These are phyloP conservation scores for Solanum chilense DNA, from an alignment of 257 asterid genomes.

Conservation along the genomic window DNA sequence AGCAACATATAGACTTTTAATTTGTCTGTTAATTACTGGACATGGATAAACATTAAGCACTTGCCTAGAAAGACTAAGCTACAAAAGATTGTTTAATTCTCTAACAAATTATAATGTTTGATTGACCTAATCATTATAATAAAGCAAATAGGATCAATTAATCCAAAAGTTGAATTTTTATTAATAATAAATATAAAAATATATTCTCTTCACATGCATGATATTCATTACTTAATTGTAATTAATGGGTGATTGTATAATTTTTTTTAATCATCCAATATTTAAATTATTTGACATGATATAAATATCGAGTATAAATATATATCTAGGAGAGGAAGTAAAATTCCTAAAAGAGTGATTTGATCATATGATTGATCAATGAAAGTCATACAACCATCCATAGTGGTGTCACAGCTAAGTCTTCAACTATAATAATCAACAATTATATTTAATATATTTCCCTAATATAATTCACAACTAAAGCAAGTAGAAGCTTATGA, in stretches of 20 bases:
- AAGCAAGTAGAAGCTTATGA: background rate
- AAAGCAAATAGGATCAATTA: background rate
- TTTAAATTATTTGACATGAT: background rate
- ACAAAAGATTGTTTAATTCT: background rate
- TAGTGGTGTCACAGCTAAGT: slow-evolving; percentile 17
- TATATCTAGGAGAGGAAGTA: rapidly evolving
- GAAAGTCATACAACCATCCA: background rate
- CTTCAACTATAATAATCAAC: background rate
- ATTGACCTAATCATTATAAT: background rate
- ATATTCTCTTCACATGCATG: background rate
- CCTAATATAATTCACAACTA: background rate
- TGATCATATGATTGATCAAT: background rate
- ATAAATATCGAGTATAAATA: background rate
- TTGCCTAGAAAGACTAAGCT: background rate
- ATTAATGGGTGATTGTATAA: background rate
- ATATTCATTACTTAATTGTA: background rate
- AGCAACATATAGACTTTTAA: background rate
- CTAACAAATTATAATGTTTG: background rate
- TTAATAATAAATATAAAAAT: background rate
- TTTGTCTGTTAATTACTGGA: background rate
- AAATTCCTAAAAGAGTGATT: background rate
- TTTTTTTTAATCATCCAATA: background rate
- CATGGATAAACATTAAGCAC: background rate
- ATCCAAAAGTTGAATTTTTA: background rate
- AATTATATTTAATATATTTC: background rate